phyloP scores from a whole-genome alignment of 345 rosid species.

The Citrus sp. region DNA sequence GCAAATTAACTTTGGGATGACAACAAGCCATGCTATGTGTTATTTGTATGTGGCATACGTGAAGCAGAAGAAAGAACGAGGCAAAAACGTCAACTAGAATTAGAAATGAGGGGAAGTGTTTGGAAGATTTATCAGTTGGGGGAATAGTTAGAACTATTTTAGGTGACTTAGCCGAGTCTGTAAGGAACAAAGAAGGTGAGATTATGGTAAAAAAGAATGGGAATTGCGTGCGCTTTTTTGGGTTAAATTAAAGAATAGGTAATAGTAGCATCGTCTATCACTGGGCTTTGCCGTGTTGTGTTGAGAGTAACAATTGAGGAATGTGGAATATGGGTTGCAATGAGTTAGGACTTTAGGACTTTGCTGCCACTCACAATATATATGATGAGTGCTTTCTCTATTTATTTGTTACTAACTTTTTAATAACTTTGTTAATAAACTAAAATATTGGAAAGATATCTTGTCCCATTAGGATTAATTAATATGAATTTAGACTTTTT shows the following conservation, averaged over 20 bases:
- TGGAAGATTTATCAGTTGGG: constrained; percentile 21
- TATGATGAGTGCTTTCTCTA: no score
- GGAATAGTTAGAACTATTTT: constrained; percentile 20
- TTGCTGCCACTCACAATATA: no score
- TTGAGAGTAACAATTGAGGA: background rate
- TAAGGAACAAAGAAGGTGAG: constrained; percentile 12
- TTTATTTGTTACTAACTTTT: no score
- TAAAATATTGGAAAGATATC: no score
- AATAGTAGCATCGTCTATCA: background rate
- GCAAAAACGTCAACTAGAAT: constrained; percentile 6
- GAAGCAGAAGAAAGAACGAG: background rate
- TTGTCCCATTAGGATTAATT: no score
- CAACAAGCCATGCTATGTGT: no score
- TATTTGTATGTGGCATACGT: background rate
- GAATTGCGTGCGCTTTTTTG: constrained; percentile 18
- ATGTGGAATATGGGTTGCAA: background rate
- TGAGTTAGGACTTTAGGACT: background rate
- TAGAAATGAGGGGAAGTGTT: background rate
- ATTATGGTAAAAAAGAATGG: constrained; percentile 20
- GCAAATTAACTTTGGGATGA: background rate
- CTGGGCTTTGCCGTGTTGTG: background rate
- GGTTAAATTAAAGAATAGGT: background rate
- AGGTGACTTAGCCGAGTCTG: constrained; percentile 8
- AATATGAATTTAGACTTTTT: no score
- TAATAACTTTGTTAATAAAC: no score